phyloP scores from a whole-genome alignment of 768 basidiomycete genomes.

The Trametes cinnabarina region DNA sequence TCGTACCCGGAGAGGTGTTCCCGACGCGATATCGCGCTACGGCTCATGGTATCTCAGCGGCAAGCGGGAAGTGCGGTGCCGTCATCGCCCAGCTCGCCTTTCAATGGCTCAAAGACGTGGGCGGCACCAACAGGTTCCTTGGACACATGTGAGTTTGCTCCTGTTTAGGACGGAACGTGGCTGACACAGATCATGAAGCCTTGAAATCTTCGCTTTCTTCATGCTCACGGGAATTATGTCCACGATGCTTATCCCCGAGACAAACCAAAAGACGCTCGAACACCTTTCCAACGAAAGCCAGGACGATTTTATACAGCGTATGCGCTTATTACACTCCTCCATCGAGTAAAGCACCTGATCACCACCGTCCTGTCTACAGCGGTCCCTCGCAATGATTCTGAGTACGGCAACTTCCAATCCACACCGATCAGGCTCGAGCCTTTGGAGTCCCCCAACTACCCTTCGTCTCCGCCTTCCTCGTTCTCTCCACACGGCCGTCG shows the following conservation, averaged over 20 bases:
- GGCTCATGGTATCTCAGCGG: conserved; percentile 46
- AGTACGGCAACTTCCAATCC: conserved; percentile 1
- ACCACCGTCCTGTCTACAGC: too few relatives aligned
- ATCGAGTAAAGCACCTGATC: too few relatives aligned
- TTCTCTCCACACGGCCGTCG: background rate
- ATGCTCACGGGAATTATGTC: conserved; percentile 44
- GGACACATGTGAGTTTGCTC: conserved; percentile 32
- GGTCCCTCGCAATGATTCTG: background rate
- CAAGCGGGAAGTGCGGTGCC: conserved; percentile 44
- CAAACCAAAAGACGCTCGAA: conserved; percentile 36
- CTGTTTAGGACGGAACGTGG: background rate
- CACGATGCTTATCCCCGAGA: conserved; percentile 44
- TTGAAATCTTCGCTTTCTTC: conserved; percentile 47
- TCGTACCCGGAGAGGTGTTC: conserved; percentile 45
- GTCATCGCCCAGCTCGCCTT: conserved; percentile 41
- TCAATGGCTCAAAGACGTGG: conserved; percentile 36
- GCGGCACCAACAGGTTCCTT: conserved; percentile 32
- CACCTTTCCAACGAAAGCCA: conserved; percentile 38
- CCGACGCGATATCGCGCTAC: conserved; percentile 45
- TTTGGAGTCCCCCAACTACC: background rate
- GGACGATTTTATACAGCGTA: conserved; percentile 31
- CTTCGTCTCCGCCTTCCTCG: background rate
- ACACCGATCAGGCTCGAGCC: conserved; percentile 9
- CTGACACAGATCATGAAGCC: conserved; percentile 18
- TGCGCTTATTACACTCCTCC: background rate